Evolutionary conservation across 257 asterid species (phyloP).

Genomic region (Parsonsia alboflavescens): DNA sequence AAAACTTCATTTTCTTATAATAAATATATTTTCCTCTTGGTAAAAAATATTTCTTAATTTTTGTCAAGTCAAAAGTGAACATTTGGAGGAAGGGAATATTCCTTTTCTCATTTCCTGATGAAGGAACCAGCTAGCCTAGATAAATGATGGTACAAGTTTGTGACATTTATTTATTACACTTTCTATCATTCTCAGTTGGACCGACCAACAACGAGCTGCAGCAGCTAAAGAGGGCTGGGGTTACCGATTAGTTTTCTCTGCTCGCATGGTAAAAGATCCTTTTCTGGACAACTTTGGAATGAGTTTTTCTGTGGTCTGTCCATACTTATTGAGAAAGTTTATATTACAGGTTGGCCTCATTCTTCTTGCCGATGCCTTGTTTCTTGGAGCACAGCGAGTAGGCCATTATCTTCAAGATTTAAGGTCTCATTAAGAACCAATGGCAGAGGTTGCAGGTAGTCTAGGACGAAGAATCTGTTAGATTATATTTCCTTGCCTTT

Average conservation of each 20-base stretch:
- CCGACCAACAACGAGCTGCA: conserved; percentile 89
- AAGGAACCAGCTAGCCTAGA: background rate
- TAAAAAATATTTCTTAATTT: too few species aligned
- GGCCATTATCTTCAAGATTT: conserved; percentile 66
- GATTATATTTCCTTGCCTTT: background rate
- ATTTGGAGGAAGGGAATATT: background rate
- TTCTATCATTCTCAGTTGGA: conserved; percentile 56
- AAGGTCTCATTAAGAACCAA: conserved; percentile 43
- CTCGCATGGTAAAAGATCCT: conserved; percentile 62
- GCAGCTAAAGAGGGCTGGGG: conserved; percentile 96
- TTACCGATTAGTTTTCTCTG: conserved; percentile 70
- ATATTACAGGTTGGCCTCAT: conserved; percentile 57
- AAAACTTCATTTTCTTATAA: too few species aligned
- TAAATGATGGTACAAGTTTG: background rate
- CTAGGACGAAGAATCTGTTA: background rate
- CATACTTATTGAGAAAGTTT: conserved; percentile 4
- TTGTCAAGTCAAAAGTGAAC: background rate
- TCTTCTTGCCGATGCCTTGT: conserved; percentile 67
- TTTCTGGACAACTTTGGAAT: conserved; percentile 3
- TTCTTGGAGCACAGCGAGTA: conserved; percentile 70
- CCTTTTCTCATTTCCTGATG: background rate
- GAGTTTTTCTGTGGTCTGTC: background rate
- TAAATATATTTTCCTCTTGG: too few species aligned
- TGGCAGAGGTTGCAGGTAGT: background rate
- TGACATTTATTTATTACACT: background rate